Conservation (phyloP, 305 asterid genomes). For the Fraxinus paxiana region DNA sequence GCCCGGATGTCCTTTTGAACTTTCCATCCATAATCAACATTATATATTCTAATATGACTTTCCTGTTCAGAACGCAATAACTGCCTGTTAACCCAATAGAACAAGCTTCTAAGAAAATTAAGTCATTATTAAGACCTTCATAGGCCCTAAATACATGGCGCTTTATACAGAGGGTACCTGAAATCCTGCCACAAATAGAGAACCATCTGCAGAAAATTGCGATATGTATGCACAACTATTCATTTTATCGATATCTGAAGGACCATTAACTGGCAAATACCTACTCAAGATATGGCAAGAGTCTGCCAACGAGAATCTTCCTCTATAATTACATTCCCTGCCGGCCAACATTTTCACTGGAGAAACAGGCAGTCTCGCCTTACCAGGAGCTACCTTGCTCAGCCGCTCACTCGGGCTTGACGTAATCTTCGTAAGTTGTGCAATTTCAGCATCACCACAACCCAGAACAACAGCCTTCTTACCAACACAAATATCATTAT, state of each 20-base stretch:
- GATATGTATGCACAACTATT: constrained; percentile 65
- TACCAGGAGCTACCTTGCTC: constrained; percentile 40
- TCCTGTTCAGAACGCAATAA: constrained; percentile 39
- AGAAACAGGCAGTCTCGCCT: constrained; percentile 46
- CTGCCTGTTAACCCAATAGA: background rate
- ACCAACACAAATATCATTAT: constrained; percentile 24
- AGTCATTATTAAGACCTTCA: background rate
- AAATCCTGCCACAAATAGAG: constrained; percentile 87
- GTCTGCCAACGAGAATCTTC: constrained; percentile 69
- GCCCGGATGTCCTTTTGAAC: constrained; percentile 63
- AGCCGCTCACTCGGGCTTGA: constrained; percentile 51
- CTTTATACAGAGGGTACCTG: constrained; percentile 47
- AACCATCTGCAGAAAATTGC: constrained; percentile 83
- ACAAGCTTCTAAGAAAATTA: background rate
- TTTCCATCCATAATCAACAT: constrained; percentile 71
- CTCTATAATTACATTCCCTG: constrained; percentile 68
- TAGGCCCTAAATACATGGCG: background rate
- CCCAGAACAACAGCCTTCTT: constrained; percentile 25
- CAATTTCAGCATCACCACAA: constrained; percentile 57
- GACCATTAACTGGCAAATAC: constrained; percentile 65
- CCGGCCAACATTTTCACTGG: constrained; percentile 73
- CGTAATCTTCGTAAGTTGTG: constrained; percentile 45
- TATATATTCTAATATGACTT: constrained; percentile 62
- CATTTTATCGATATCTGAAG: constrained; percentile 59
- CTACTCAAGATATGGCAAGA: constrained; percentile 74